Evolutionary conservation across 2,329 filamentous ascomycete genomes (phyloP), one percentile per base, ranked within the genome.

Genomic region (Xylariales sp.): DNA sequence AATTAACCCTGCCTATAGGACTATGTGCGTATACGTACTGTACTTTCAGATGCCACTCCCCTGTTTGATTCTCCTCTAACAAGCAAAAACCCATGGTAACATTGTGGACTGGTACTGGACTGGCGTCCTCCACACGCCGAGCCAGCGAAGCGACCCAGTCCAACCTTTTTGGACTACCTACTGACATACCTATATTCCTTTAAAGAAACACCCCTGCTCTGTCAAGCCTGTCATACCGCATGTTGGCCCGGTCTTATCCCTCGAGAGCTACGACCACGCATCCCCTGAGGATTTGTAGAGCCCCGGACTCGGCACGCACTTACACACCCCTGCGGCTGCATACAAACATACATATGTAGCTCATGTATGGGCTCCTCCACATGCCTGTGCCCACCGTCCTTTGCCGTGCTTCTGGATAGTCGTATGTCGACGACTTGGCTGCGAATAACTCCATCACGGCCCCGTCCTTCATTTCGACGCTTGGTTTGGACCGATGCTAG

Each of bases 261-360:
- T 76, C 74, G 70, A 76, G 62, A 69, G 74, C 74, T 74, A 61
- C 59, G 50, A 60, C 64, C 67, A 69, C 64, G 52, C 63, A 60
- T 55, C 62, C 66, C 74, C 74, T 71, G 75, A 62, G 71, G 73
- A 74, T 72, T 75, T 71, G 71, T 73, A 72, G 67, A 71, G 73
- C 74, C 75, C 71, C 73, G 74, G 72, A 72, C 74, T 76, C 66
- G 67, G 73, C 69, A 75, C 70, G 73, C 75, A 69, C 67, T 53
- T 56, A 58, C 53, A 56, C 63, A 79, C 77, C 80, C 80, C 75
- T 80, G 78, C 74, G 76, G 69, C 72, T 79, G 80, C 76, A 80
- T 80, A 76, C 75, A 78, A 73, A 77, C 75, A 75, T 79, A 77
- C 77, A 79, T 80, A 80, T 79, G 78, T 79, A 81, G 72, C 74